phyloP scores from a whole-genome alignment of 2,329 filamentous ascomycete genomes.

The Aphanocladium album region DNA sequence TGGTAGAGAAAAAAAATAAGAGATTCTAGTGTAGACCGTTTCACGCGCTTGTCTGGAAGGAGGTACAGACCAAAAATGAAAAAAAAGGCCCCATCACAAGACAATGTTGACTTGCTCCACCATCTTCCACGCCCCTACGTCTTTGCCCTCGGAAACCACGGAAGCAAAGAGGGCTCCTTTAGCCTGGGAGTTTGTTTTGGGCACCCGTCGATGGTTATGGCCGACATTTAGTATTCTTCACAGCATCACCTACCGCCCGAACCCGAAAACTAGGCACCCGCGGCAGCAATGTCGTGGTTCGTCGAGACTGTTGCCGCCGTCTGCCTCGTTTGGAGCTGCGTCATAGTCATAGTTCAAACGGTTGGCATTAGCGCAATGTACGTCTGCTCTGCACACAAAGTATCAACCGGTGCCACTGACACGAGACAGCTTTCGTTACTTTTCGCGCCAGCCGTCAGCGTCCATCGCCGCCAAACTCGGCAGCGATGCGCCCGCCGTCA shows the following conservation, averaged over 20 bases:
- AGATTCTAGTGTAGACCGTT: background rate
- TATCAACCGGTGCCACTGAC: background rate
- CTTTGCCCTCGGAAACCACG: background rate
- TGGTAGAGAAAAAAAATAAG: no score
- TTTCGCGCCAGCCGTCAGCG: conserved; percentile 43
- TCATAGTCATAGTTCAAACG: conserved; percentile 48
- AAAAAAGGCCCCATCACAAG: background rate
- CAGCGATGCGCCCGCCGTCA: conserved; percentile 68
- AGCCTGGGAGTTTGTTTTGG: background rate
- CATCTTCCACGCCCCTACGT: background rate
- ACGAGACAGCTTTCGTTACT: conserved; percentile 43
- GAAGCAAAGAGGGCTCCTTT: background rate
- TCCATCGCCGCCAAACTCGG: conserved; percentile 48
- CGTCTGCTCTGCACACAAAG: conserved; percentile 23
- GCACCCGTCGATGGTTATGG: background rate
- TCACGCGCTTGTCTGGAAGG: background rate
- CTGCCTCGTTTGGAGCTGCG: conserved; percentile 48
- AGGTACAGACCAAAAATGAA: background rate
- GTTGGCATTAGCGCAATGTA: conserved; percentile 56
- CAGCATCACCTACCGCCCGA: background rate
- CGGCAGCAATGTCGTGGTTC: conserved; percentile 23
- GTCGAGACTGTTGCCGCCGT: conserved; percentile 38
- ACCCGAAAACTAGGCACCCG: conserved; percentile 10
- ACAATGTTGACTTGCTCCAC: conserved; percentile 1
- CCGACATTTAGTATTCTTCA: background rate